A percentile compares a stretch with the other conserved stretches of the same genome.
These are phyloP conservation scores for Striga asiatica DNA, from an alignment of 257 asterid species.

Conservation along the genomic window DNA sequence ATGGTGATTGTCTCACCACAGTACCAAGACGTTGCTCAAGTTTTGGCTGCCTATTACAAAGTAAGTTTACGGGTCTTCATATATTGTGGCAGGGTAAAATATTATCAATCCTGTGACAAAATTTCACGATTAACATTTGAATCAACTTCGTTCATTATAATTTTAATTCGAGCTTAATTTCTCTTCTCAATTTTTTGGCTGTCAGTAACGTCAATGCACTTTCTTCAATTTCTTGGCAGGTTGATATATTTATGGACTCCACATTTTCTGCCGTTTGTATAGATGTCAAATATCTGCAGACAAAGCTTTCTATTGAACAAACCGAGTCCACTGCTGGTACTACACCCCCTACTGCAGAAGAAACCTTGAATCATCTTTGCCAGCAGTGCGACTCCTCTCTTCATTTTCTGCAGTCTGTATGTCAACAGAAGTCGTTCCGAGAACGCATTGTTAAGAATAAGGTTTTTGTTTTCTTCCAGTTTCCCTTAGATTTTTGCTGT, in stretches of 20 bases:
- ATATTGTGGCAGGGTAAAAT: not conserved
- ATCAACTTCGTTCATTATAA: not conserved
- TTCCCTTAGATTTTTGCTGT: constrained; percentile 4
- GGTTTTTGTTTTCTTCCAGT: constrained; percentile 32
- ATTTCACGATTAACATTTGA: not conserved
- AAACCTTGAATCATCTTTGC: constrained; percentile 68
- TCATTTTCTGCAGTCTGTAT: constrained; percentile 75
- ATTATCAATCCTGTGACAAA: not conserved
- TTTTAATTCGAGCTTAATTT: not conserved
- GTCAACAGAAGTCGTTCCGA: constrained; percentile 80
- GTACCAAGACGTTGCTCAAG: constrained; percentile 87
- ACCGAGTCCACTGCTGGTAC: constrained; percentile 33
- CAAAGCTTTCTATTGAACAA: constrained; percentile 48
- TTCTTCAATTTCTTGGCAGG: constrained; percentile 49
- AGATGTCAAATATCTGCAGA: constrained; percentile 64
- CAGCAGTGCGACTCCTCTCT: constrained; percentile 94
- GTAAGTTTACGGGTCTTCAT: constrained; percentile 26
- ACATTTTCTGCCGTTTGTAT: constrained; percentile 69
- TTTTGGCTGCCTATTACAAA: constrained; percentile 67
- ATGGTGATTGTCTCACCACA: constrained; percentile 73
- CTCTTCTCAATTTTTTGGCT: not conserved
- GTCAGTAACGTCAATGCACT: not conserved
- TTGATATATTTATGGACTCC: constrained; percentile 75
- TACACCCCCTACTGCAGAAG: constrained; percentile 46
- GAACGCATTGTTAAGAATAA: constrained; percentile 83